Base-by-base conservation (phyloP, 495 filamentous ascomycete genomes). In the Penicillium ucsense region DNA sequence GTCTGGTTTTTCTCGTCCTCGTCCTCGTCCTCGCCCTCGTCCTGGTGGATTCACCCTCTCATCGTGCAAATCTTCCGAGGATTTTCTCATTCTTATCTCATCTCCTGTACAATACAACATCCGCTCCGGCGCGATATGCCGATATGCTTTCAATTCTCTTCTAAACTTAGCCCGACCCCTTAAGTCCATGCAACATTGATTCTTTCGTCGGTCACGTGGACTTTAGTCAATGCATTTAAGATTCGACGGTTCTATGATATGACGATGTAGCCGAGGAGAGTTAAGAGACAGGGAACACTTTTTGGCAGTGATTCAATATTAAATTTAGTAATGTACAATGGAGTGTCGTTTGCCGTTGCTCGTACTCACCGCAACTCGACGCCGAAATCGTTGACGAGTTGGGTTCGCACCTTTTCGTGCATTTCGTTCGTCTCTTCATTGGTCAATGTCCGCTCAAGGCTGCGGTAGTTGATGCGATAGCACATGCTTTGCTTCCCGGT, bases 401-500 rank as follows among this genome's bases (percentile, higher is more conserved):
- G 72, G 45, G 67, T 55, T 12, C 69, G 65, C 35, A 97, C 79
- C 57, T 67, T 56, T 9, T 80, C 72, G 65, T 98, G 91, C 55
- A 94, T 63, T 28, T 70, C 67, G 61, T 94, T 94, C 4, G 77
- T 73, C 70, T 94, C 85, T 43, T 72, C 70, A 45, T 88, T 91
- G 29, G 79, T 92, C 66, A 98, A 67, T 6, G 94, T 98, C 53
- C 80, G 75, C 66, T 96, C 91, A 54, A 95, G 64, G 60, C 87
- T 90, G 37, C 90, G 74, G 59, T 97, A 98, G 60, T 88, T 91
- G 56, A 96, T 84, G 53, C 92, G 71, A 59, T 96, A 98, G 70
- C 88, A 95, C 68, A 90, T 63, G 62, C 88, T 95, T 73, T 78
- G 82, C 56, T 86, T 70, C 9, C 79, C 77, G 40, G 86, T 90